phyloP scores from a whole-genome alignment of 176 grass and related monocot genomes.

The Melocanna baccifera region DNA sequence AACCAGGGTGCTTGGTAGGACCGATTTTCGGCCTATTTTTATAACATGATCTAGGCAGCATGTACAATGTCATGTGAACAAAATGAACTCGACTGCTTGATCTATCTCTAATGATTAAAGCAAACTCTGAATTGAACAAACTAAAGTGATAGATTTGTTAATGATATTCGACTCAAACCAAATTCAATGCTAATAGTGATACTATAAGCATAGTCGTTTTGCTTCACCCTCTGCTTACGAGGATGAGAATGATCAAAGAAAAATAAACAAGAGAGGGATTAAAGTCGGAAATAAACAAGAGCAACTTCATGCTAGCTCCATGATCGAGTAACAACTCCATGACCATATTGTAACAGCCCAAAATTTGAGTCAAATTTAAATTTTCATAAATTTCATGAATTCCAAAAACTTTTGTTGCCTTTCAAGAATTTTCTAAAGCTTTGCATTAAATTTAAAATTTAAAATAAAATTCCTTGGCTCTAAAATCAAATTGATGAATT shows the following conservation, averaged over 20 bases:
- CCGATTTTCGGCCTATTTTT: too few relatives aligned
- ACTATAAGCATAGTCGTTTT: neutral
- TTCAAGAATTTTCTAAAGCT: too few relatives aligned
- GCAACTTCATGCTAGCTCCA: neutral
- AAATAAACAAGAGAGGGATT: neutral
- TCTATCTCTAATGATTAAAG: neutral
- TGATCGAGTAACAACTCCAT: neutral
- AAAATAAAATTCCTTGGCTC: too few relatives aligned
- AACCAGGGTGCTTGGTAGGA: too few relatives aligned
- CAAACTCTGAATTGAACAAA: neutral
- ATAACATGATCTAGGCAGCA: neutral
- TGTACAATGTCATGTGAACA: neutral
- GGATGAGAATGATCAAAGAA: neutral
- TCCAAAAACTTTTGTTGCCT: too few relatives aligned
- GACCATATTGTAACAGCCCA: too few relatives aligned
- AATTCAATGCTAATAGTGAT: neutral
- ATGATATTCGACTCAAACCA: neutral
- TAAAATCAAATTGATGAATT: too few relatives aligned
- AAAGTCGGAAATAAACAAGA: neutral
- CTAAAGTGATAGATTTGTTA: neutral
- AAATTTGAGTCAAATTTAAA: too few relatives aligned
- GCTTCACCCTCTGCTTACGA: neutral
- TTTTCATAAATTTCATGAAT: too few relatives aligned
- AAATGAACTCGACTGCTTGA: neutral
- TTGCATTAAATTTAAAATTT: too few relatives aligned